A percentile compares a stretch with the other conserved stretches of the same genome.
Evolutionary conservation across 2,329 filamentous ascomycete species (phyloP).

Genomic region (Pseudocercospora musae): DNA sequence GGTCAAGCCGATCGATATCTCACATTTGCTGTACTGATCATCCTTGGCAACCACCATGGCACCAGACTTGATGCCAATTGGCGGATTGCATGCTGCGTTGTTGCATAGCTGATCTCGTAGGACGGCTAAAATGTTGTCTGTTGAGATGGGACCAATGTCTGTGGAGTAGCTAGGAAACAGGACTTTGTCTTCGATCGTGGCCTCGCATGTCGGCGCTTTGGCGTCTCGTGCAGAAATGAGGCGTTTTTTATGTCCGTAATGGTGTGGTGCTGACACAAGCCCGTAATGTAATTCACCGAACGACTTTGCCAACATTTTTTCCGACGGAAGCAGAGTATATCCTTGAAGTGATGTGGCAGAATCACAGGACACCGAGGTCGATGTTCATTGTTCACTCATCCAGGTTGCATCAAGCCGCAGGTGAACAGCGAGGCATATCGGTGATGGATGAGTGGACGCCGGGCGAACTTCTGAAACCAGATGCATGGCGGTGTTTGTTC

Average conservation of each 20-base stretch:
- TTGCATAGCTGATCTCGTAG: constrained; percentile 15
- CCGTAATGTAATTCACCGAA: neutral
- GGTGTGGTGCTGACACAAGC: neutral
- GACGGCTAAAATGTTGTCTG: constrained; percentile 7
- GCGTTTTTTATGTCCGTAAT: neutral
- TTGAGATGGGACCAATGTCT: constrained; percentile 10
- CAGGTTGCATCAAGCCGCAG: neutral
- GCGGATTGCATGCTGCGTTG: constrained; percentile 6
- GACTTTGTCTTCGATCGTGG: constrained; percentile 4
- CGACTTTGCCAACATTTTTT: neutral
- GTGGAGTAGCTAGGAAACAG: constrained; percentile 13
- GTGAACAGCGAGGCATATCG: neutral
- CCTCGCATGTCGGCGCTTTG: neutral
- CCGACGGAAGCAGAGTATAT: neutral
- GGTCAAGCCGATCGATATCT: constrained; percentile 14
- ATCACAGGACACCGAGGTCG: neutral
- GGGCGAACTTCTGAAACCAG: neutral
- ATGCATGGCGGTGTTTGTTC: neutral
- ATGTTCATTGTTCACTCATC: neutral
- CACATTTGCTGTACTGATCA: constrained; percentile 14
- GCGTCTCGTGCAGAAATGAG: neutral
- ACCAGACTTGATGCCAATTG: constrained; percentile 3
- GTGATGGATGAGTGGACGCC: neutral
- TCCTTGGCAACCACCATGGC: constrained; percentile 14
- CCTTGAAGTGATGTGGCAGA: neutral